phyloP scores from a whole-genome alignment of 2,329 filamentous ascomycete genomes.

The Botrytis fragariae region DNA sequence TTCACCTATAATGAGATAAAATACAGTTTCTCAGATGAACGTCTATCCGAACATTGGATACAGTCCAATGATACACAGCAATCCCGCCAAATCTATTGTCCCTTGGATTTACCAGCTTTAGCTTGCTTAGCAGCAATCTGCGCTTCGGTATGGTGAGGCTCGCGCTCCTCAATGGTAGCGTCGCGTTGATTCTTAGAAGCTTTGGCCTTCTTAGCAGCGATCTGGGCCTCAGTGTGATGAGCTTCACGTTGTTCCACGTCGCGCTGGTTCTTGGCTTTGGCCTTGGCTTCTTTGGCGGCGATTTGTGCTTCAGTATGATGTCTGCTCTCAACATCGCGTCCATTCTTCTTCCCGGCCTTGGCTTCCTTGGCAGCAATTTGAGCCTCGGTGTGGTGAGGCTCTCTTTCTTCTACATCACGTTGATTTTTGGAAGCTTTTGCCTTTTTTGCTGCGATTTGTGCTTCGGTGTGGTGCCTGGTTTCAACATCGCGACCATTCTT shows the following conservation, averaged over 20 bases:
- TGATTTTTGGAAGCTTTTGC: constrained; percentile 19
- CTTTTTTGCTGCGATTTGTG: constrained; percentile 30
- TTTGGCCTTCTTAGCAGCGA: constrained; percentile 25
- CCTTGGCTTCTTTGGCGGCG: background rate
- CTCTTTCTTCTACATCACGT: constrained; percentile 22
- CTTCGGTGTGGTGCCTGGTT: constrained; percentile 27
- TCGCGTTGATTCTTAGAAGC: constrained; percentile 14
- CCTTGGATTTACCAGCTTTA: constrained; percentile 19
- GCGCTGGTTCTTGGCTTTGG: background rate
- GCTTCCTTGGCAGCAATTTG: constrained; percentile 26
- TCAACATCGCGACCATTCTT: background rate
- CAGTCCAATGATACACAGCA: background rate
- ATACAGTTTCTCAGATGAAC: background rate
- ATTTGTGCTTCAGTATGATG: background rate
- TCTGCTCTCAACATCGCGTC: background rate
- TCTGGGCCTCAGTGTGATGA: constrained; percentile 24
- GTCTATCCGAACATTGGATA: background rate
- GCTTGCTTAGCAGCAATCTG: constrained; percentile 31
- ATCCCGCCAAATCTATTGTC: background rate
- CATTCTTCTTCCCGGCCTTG: background rate
- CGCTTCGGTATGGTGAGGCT: constrained; percentile 29
- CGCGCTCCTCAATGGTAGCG: constrained; percentile 20
- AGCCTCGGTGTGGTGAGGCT: constrained; percentile 25
- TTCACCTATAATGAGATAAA: background rate
- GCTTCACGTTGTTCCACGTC: background rate